Conservation (phyloP, 352 stramenopile species). For the Globisporangium canariense region DNA sequence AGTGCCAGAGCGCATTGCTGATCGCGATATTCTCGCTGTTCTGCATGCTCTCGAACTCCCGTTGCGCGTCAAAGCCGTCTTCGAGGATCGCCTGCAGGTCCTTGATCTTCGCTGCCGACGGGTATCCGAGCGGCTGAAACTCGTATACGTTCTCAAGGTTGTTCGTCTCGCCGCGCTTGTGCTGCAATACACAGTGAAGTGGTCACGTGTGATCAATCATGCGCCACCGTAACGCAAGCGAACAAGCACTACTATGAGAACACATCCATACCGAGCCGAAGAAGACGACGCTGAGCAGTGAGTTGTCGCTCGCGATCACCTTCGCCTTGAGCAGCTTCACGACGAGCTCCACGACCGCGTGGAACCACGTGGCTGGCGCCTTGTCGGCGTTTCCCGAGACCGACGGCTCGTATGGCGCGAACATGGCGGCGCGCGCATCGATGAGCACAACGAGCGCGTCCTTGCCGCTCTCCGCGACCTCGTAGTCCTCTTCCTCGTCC, state of each 20-base stretch:
- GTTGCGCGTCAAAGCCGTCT: conserved; percentile 32
- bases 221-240: background rate
- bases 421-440: conserved; percentile 69
- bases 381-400: conserved; percentile 10
- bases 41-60: conserved; percentile 51
- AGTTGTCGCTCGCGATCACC: conserved; percentile 77
- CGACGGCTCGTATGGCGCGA: conserved; percentile 33
- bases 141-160: conserved; percentile 72
- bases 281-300: conserved; percentile 69
- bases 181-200: conserved; percentile 20
- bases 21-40: conserved; percentile 60
- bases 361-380: conserved; percentile 57
- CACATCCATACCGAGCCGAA: conserved; percentile 59
- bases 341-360: conserved; percentile 63
- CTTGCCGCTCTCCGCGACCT: conserved; percentile 54
- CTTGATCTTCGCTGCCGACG: conserved; percentile 71
- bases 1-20: conserved; percentile 84
- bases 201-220: background rate
- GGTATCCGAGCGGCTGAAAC: conserved; percentile 70
- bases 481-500: conserved; percentile 61
- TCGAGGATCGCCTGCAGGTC: conserved; percentile 61
- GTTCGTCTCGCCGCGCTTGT: conserved; percentile 54
- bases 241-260: background rate
- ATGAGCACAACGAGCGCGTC: conserved; percentile 78
- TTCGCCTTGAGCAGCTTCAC: conserved; percentile 75